phyloP scores from a whole-genome alignment of 2,329 filamentous ascomycete genomes.

The Lachnellula subtilissima region DNA sequence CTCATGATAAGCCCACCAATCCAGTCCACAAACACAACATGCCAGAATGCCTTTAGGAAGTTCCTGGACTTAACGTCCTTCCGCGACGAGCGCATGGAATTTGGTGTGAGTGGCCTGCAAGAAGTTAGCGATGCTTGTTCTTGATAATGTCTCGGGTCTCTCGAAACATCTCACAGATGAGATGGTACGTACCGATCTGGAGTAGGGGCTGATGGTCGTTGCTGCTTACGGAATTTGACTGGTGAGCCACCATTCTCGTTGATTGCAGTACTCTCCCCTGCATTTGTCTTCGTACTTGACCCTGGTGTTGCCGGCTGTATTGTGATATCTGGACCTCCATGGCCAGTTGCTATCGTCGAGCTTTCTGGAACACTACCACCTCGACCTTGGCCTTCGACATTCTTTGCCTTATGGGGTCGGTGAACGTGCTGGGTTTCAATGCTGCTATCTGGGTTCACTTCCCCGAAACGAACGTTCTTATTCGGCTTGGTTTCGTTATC shows the following conservation, averaged over 20 bases:
- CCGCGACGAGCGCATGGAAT: slow-evolving; percentile 23
- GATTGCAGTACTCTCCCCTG: slow-evolving; percentile 22
- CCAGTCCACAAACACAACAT: slow-evolving; percentile 33
- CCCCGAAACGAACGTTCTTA: background rate
- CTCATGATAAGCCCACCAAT: slow-evolving; percentile 30
- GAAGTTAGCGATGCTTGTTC: no score
- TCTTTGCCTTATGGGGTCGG: no score
- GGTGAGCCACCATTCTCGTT: slow-evolving; percentile 12
- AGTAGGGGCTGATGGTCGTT: slow-evolving; percentile 6
- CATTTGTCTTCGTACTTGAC: slow-evolving; percentile 10
- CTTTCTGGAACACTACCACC: background rate
- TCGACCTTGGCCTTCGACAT: no score
- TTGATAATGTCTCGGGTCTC: no score
- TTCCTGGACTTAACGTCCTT: slow-evolving; percentile 24
- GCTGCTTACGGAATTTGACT: slow-evolving; percentile 21
- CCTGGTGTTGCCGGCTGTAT: slow-evolving; percentile 22
- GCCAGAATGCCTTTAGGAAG: slow-evolving; percentile 31
- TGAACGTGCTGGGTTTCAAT: background rate
- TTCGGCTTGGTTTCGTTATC: background rate
- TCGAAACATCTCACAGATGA: no score
- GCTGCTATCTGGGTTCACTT: background rate
- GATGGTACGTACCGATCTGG: slow-evolving; percentile 13
- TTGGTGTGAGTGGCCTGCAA: slow-evolving; percentile 22
- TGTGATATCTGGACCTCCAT: slow-evolving; percentile 17
- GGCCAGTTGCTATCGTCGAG: background rate